Evolutionary conservation across 352 stramenopile genomes (phyloP).

Genomic region (Halophytophthora polymorphica): DNA sequence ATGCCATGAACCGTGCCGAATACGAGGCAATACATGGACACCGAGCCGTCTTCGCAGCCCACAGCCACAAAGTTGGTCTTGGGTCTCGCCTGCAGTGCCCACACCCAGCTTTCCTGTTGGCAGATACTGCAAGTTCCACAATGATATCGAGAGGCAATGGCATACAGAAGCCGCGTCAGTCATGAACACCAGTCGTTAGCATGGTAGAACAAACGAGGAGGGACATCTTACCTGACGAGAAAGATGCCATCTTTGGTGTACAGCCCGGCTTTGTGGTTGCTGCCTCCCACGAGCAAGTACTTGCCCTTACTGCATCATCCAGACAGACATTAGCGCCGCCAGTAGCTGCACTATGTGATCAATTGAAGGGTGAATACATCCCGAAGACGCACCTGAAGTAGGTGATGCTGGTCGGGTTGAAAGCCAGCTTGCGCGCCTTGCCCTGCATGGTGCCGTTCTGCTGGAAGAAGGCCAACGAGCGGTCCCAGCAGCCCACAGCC

Average conservation of each 20-base stretch:
- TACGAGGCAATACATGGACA: constrained; percentile 84
- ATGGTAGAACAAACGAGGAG: not conserved
- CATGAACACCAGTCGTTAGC: no score
- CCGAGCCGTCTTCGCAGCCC: constrained; percentile 83
- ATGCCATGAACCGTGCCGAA: constrained; percentile 92
- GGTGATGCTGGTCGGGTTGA: constrained; percentile 88
- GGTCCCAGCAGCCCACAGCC: constrained; percentile 93
- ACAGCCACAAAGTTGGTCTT: constrained; percentile 87
- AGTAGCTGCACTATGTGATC: no score
- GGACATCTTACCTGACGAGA: constrained; percentile 45
- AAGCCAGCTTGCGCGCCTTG: constrained; percentile 89
- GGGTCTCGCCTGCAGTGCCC: constrained; percentile 74
- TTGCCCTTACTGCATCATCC: constrained; percentile 68
- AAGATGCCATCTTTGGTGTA: constrained; percentile 89
- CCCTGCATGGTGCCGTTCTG: constrained; percentile 78
- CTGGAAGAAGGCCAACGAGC: constrained; percentile 91
- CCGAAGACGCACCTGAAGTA: constrained; percentile 69
- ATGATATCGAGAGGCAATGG: no score
- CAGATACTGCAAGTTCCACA: constrained; percentile 47
- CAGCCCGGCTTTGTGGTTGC: constrained; percentile 81
- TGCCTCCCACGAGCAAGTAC: constrained; percentile 90
- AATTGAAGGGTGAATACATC: no score
- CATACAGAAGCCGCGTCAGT: no score
- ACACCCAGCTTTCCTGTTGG: constrained; percentile 91
- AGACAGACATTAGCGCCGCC: not conserved